phyloP scores from a whole-genome alignment of 306 rosid genomes.

The Quercus parvula region DNA sequence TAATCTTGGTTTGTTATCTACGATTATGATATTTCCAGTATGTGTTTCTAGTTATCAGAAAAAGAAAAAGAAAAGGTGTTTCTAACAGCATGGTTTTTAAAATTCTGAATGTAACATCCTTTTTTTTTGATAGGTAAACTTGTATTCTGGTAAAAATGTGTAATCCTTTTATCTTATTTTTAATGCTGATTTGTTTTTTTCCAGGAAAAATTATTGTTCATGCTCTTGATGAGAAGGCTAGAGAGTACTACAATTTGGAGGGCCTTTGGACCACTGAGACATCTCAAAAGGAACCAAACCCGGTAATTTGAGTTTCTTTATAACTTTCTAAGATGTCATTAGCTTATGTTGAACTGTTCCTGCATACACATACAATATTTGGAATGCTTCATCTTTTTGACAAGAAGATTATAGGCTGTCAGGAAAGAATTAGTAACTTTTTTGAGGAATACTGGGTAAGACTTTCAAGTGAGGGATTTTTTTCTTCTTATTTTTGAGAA shows the following conservation, averaged over 20 bases:
- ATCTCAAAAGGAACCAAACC: conserved; percentile 45
- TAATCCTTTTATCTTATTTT: not conserved
- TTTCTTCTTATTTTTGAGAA: no score
- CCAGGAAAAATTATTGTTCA: conserved; percentile 84
- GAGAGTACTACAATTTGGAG: conserved; percentile 91
- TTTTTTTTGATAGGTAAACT: no score
- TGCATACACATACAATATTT: not conserved
- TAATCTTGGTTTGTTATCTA: no score
- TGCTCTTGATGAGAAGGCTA: conserved; percentile 94
- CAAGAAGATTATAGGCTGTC: not conserved
- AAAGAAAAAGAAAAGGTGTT: no score
- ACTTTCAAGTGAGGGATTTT: not conserved
- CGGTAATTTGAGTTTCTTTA: conserved; percentile 34
- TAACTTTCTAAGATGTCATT: not conserved
- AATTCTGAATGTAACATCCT: no score
- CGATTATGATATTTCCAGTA: no score
- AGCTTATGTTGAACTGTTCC: not conserved
- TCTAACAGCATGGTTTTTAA: no score
- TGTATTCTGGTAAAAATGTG: no score
- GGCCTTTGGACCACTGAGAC: conserved; percentile 56
- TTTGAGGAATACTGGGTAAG: not conserved
- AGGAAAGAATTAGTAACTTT: not conserved
- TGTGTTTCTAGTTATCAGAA: no score
- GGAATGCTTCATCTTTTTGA: not conserved
- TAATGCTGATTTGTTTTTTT: conserved; percentile 1